Conservation (phyloP, 169 alveolate species). For the Cryptosporidium andersoni region DNA sequence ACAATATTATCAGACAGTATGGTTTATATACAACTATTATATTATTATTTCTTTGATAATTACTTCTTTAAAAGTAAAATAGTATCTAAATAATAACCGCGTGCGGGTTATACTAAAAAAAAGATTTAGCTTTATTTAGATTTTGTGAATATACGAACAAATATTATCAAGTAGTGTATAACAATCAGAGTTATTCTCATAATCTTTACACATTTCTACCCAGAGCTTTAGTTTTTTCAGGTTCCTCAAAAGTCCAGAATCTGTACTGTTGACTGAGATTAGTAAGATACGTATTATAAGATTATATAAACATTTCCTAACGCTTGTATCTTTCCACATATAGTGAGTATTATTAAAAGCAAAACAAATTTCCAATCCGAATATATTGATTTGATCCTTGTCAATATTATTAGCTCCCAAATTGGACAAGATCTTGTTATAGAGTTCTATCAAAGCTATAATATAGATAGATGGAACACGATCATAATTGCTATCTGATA, state of each 20-base stretch:
- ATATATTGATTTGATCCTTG: slow-evolving; percentile 3
- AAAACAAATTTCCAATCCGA: slow-evolving; percentile 19
- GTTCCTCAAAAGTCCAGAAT: not conserved
- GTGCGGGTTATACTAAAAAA: too few relatives aligned
- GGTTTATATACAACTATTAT: too few relatives aligned
- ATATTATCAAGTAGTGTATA: too few relatives aligned
- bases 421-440: slow-evolving; percentile 34
- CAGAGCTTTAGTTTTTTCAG: too few relatives aligned
- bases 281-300: slow-evolving; percentile 4
- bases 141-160: too few relatives aligned
- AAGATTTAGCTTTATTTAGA: too few relatives aligned
- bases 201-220: too few relatives aligned
- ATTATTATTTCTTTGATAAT: too few relatives aligned
- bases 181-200: too few relatives aligned
- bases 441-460: slow-evolving; percentile 33
- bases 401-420: slow-evolving; percentile 1
- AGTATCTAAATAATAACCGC: too few relatives aligned
- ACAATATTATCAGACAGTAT: too few relatives aligned
- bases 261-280: slow-evolving; percentile 2
- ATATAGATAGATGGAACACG: slow-evolving; percentile 39
- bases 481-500: slow-evolving; percentile 7
- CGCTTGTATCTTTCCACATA: slow-evolving; percentile 11
- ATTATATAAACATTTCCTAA: slow-evolving; percentile 23
- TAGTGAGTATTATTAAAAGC: not conserved
- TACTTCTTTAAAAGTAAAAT: too few relatives aligned